phyloP scores from a whole-genome alignment of 2,329 filamentous ascomycete genomes.

The Phaeophleospora eucalypticola region DNA sequence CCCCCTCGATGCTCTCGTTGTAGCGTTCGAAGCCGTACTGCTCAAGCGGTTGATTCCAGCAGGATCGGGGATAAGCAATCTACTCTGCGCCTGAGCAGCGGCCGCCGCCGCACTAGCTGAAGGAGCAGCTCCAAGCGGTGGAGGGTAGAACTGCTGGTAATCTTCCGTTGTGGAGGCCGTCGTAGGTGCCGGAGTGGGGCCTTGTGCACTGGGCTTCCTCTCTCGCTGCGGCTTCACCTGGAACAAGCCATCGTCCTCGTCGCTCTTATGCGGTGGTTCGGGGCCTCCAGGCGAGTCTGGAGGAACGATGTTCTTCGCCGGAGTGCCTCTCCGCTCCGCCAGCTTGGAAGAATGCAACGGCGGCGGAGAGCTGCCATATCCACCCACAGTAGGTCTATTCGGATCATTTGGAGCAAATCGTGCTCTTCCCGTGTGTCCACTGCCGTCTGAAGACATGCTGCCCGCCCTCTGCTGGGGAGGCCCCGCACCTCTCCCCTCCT shows the following conservation, averaged over 20 bases:
- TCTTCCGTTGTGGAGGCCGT: constrained; percentile 13
- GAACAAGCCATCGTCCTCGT: constrained; percentile 70
- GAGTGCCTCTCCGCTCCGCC: constrained; percentile 77
- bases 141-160: constrained; percentile 56
- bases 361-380: constrained; percentile 39
- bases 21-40: constrained; percentile 89
- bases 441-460: constrained; percentile 31
- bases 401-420: constrained; percentile 48
- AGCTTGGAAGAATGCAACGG: constrained; percentile 47
- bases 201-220: constrained; percentile 15
- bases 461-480: constrained; percentile 20
- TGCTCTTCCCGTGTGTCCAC: constrained; percentile 30
- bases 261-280: constrained; percentile 64
- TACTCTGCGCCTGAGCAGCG: constrained; percentile 21
- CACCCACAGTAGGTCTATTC: constrained; percentile 44
- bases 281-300: constrained; percentile 73
- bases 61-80: constrained; percentile 51
- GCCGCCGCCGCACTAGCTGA: constrained; percentile 15
- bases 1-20: constrained; percentile 83
- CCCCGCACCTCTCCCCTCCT: constrained; percentile 23
- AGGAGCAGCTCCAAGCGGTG: constrained; percentile 37
- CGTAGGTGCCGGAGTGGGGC: background rate
- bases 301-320: constrained; percentile 69
- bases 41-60: constrained; percentile 58
- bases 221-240: constrained; percentile 41